A percentile compares a stretch with the other conserved stretches of the same genome.
Conservation (phyloP, 2,329 filamentous ascomycete genomes). For the Penicillium sp. region DNA sequence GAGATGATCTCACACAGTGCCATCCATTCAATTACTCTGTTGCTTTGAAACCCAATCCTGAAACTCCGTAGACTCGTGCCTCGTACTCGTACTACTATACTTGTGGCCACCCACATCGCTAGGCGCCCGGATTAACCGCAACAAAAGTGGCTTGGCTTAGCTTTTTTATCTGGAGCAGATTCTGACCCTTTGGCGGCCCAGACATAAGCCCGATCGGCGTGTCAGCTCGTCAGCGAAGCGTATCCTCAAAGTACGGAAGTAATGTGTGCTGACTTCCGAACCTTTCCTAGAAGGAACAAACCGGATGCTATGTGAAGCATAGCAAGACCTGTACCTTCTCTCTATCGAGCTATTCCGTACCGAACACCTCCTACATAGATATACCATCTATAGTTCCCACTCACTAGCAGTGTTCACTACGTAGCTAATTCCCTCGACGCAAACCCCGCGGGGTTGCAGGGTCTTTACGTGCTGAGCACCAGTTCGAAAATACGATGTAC, state of each 20-base stretch:
- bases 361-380: too few relatives aligned
- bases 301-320: background rate
- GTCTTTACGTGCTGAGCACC: background rate
- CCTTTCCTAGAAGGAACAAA: background rate
- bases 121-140: background rate
- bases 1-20: background rate
- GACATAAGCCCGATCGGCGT: background rate
- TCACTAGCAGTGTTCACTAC: background rate
- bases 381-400: too few relatives aligned
- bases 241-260: background rate
- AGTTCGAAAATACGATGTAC: too few relatives aligned
- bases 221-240: background rate
- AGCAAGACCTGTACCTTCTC: background rate
- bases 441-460: background rate
- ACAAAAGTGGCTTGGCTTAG: background rate
- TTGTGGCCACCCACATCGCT: background rate
- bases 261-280: background rate
- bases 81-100: background rate
- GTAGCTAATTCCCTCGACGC: background rate
- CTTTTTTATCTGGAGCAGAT: background rate
- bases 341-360: background rate
- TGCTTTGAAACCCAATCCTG: background rate
- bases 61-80: background rate
- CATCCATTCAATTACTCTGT: background rate
- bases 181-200: too few relatives aligned